Base-by-base conservation (phyloP, 2,329 filamentous ascomycete genomes). In the Aciculosporium take region DNA sequence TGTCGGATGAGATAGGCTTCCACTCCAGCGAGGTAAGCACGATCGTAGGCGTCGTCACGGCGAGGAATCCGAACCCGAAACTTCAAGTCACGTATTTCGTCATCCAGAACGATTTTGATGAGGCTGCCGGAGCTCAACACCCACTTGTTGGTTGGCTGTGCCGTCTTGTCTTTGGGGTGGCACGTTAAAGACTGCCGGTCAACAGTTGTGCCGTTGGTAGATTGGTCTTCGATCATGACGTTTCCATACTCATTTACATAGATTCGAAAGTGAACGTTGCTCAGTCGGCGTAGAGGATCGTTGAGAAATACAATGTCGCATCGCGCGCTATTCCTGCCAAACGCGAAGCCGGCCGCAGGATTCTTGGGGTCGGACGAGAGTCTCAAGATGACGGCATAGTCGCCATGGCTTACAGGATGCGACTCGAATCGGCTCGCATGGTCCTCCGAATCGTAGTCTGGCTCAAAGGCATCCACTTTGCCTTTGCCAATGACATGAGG, bases 261-360 rank as follows among this genome's bases (percentile, higher is more conserved):
- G 46, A 98, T 94, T 40, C 86, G 81, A 58, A 96, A 98, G 58
- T 98, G 91, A n/a, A 83, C 72, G 56, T 96, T 95, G 66, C 89
- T 96, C 45, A 98, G 73, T 33, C 84, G 74, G 56, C 76, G 81
- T 40, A 74, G 66, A 1, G 74, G 72, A 49, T 89, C 81, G 47
- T 79, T 69, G 28, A 65, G 59, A 37, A 85, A 76, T 51, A 73
- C 72, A 36, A 88, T 63, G 44, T 98, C 91, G 59, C 84, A 91
- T 27, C 74, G 71, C 35, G 59, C 51, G 1, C 61, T 51, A 53
- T 91, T 89, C 42, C 91, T 79, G 24, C 91, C 91, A 60, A 98
- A 96, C 33, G 76, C 73, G 61, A 93, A 96, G 29, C 91, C 91
- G 39, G 75, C 64, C 3, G 66, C 55, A 6, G 80, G 76, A 49